These are phyloP conservation scores for Passiflora organensis DNA, from an alignment of 345 rosid species.

Conservation along the genomic window DNA sequence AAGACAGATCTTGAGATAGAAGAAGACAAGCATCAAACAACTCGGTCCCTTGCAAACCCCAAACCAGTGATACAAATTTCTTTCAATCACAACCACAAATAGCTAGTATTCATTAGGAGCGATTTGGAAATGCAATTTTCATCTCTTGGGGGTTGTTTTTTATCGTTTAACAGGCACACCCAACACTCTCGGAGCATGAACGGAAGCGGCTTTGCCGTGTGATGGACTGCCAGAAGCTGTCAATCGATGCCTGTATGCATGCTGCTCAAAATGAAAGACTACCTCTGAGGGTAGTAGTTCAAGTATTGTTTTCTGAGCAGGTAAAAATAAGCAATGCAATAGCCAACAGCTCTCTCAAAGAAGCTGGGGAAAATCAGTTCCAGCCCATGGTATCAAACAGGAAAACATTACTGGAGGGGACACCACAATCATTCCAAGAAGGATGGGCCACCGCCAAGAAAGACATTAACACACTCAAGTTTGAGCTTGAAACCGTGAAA, in stretches of 20 bases:
- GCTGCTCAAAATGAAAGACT: slow-evolving; percentile 96
- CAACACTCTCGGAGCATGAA: slow-evolving; percentile 89
- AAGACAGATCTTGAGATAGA: not conserved
- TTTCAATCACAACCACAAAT: slow-evolving; percentile 1
- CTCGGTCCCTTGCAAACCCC: not conserved
- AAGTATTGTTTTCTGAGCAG: slow-evolving; percentile 93
- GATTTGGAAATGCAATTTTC: slow-evolving; percentile 85
- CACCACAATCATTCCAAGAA: slow-evolving; percentile 95
- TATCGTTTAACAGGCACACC: slow-evolving; percentile 61
- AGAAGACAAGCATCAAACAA: not conserved
- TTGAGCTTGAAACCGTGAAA: slow-evolving; percentile 74
- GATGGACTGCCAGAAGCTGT: slow-evolving; percentile 96
- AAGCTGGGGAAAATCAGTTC: slow-evolving; percentile 49
- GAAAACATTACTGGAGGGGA: slow-evolving; percentile 77
- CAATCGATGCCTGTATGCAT: slow-evolving; percentile 94
- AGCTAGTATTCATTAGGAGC: no score
- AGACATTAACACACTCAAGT: slow-evolving; percentile 75
- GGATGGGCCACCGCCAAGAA: slow-evolving; percentile 90
- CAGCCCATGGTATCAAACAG: slow-evolving; percentile 75
- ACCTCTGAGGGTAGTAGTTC: slow-evolving; percentile 84
- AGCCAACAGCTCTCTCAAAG: slow-evolving; percentile 61
- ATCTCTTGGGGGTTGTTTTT: slow-evolving; percentile 28
- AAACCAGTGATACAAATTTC: not conserved
- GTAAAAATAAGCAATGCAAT: slow-evolving; percentile 83
- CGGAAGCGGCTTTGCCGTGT: slow-evolving; percentile 90